Conservation (phyloP, 2,329 filamentous ascomycete species). For the Chaetomium olivaceum region DNA sequence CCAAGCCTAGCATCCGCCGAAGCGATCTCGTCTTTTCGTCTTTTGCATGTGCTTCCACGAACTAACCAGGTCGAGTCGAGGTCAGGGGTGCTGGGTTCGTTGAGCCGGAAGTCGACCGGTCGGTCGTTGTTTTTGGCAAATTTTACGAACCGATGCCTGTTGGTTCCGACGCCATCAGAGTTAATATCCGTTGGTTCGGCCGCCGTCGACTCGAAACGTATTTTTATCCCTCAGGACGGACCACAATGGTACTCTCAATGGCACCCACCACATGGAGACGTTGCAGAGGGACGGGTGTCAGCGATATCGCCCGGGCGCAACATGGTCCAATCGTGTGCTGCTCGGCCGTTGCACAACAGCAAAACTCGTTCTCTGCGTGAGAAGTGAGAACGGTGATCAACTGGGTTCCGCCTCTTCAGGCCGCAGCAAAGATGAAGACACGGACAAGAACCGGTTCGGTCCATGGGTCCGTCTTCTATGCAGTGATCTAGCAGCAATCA, state of each 20-base stretch:
- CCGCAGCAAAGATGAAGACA: not conserved
- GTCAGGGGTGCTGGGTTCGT: not conserved
- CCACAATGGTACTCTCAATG: not conserved
- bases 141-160: conserved; percentile 1
- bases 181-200: conserved; percentile 7
- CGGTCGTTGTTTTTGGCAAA: not conserved
- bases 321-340: not conserved
- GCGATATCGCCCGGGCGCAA: not conserved
- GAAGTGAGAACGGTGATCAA: not conserved
- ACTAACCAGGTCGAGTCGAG: too few species aligned
- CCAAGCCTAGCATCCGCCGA: conserved; percentile 6
- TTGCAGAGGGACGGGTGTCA: not conserved
- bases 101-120: conserved; percentile 5
- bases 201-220: not conserved
- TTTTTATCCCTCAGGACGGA: not conserved
- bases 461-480: not conserved
- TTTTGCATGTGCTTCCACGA: not conserved
- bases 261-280: not conserved
- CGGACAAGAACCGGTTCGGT: not conserved
- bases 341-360: not conserved
- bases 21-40: conserved; percentile 5
- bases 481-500: not conserved
- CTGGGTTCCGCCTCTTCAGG: not conserved
- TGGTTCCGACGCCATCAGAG: not conserved
- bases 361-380: not conserved